A percentile compares a stretch with the other conserved stretches of the same genome.
Conservation (phyloP, 169 alveolate genomes). For the Plasmodium knowlesi region DNA sequence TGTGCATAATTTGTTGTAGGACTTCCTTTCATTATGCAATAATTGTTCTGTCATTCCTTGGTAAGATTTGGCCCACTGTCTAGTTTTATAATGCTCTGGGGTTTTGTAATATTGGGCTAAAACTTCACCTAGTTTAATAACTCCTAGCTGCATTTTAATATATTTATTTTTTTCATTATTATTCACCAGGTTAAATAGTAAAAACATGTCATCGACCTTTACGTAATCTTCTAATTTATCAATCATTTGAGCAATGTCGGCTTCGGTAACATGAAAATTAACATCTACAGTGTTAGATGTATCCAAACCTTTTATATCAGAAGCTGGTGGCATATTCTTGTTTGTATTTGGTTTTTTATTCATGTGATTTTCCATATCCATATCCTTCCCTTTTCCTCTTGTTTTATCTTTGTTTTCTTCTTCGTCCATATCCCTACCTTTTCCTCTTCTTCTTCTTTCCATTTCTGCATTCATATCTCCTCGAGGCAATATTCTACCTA, state of each 20-base stretch:
- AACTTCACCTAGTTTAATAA: conserved; percentile 2
- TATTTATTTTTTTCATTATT: conserved; percentile 23
- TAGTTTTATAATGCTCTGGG: neutral
- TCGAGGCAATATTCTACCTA: neutral
- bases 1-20: conserved; percentile 12
- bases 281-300: neutral
- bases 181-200: conserved; percentile 11
- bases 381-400: neutral
- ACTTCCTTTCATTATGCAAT: conserved; percentile 8
- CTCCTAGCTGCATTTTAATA: conserved; percentile 11
- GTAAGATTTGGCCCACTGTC: conserved; percentile 4
- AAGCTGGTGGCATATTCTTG: neutral
- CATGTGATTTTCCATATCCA: neutral
- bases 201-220: conserved; percentile 13
- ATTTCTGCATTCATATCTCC: neutral
- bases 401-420: neutral
- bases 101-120: neutral
- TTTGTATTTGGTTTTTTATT: neutral
- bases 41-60: conserved; percentile 18
- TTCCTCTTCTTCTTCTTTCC: neutral
- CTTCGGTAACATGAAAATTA: conserved; percentile 3
- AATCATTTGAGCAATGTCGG: conserved; percentile 9
- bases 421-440: neutral
- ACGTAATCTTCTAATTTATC: conserved; percentile 17
- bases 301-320: neutral